These are phyloP conservation scores for Carex myosuroides DNA, from an alignment of 176 grass and related monocot genomes.

Conservation along the genomic window DNA sequence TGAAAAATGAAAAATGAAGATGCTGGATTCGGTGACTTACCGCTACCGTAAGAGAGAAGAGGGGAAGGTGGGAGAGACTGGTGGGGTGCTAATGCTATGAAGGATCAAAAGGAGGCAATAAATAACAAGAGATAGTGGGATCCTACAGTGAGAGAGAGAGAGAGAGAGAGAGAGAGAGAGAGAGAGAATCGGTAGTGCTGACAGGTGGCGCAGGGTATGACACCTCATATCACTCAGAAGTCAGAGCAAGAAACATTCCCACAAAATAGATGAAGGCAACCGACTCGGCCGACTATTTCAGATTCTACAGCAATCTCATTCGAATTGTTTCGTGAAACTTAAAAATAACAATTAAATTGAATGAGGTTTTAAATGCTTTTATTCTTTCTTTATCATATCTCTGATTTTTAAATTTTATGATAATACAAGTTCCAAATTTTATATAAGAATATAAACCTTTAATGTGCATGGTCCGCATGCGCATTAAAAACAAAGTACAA, in stretches of 20 bases:
- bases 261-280: neutral
- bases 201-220: neutral
- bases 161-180: neutral
- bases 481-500: neutral
- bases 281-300: neutral
- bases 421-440: too few relatives aligned
- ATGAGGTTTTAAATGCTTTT: neutral
- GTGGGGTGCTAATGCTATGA: neutral
- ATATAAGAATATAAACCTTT: too few relatives aligned
- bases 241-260: neutral
- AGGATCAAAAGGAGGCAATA: neutral
- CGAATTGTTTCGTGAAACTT: neutral
- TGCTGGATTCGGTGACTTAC: neutral
- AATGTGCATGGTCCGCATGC: too few relatives aligned
- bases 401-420: too few relatives aligned
- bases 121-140: constrained; percentile 11
- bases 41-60: neutral
- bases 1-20: neutral
- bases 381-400: too few relatives aligned
- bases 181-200: neutral
- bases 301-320: neutral
- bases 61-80: neutral
- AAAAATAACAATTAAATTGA: neutral
- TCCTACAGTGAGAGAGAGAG: neutral
- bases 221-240: neutral